Evolutionary conservation across 495 filamentous ascomycete genomes (phyloP), one percentile per base, ranked within the genome.

Genomic region (Lepidopterella palustris): DNA sequence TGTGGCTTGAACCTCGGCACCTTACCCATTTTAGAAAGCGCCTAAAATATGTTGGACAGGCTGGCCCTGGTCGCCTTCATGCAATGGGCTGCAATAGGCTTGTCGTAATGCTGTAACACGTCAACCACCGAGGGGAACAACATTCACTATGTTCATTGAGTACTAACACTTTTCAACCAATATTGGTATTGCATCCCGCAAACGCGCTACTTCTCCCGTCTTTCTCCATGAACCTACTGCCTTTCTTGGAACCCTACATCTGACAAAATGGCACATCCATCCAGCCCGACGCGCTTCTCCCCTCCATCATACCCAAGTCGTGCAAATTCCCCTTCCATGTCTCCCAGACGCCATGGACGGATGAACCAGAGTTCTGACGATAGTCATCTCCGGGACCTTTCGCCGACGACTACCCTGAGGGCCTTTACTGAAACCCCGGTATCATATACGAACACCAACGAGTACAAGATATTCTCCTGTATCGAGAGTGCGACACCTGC

Each of bases 381-480:
- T 18, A 23, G 29, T 13, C 39, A 58, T 27, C 58, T 72, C 3
- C 69, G 71, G 28, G 67, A 72, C 39, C 55, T 74, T 18, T 74
- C 72, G 28, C 72, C 72, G 0, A 63, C 58, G 47, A 63, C 64
- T 10, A 72, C 70, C 21, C 58, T 74, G 15, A 64, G 67, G 23
- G 70, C 68, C 24, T 73, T 74, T 55, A 42, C 63, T 15, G 42
- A 63, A 24, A 48, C 62, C 42, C 49, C 60, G 11, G 53, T 63
- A 25, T 48, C 57, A 11, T 66, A 45, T 40, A 65, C 67, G 32
- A 64, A 55, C 18, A 49, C 57, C 32, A 60, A 68, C 32, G 58
- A 62, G 35, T 56, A 64, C 61, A 67, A 65, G 45, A 58, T 70
- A n/a, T 63, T 60, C 26, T 50, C 47, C 3, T 67, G 68, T 60